Evolutionary conservation across 106 monocot genomes (phyloP).

Genomic region (Dactylorhiza incarnata): DNA sequence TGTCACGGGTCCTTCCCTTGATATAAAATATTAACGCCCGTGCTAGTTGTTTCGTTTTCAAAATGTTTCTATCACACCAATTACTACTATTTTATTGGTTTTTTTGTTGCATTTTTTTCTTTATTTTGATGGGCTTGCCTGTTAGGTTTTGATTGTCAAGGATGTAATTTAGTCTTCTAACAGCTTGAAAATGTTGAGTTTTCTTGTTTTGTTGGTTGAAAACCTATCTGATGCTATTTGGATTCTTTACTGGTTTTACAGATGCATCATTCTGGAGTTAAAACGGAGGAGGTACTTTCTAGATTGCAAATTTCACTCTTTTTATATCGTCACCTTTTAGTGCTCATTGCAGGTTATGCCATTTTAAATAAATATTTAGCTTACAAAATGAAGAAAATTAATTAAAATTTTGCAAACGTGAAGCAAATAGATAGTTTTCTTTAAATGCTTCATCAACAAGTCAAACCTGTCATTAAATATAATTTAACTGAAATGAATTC

Average conservation of each 20-base stretch:
- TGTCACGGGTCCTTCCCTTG: background rate
- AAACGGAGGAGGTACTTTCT: slow-evolving; percentile 45
- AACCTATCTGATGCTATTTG: slow-evolving; percentile 3
- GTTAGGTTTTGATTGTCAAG: background rate
- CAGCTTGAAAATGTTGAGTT: background rate
- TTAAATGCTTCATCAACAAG: background rate
- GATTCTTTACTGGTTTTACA: slow-evolving; percentile 15
- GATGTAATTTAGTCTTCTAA: background rate
- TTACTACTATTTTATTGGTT: background rate
- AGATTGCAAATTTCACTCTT: background rate
- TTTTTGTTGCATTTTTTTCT: background rate
- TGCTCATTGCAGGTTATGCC: background rate
- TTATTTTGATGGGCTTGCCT: background rate
- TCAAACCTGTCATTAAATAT: background rate
- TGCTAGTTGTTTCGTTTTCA: background rate
- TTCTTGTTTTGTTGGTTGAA: slow-evolving; percentile 5
- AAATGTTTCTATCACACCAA: background rate
- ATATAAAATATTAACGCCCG: background rate
- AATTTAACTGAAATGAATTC: background rate
- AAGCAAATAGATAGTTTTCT: background rate
- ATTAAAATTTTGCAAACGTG: background rate
- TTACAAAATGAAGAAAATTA: background rate
- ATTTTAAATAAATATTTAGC: background rate
- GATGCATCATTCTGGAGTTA: slow-evolving; percentile 47
- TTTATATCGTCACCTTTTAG: background rate